Evolutionary conservation across 176 grass and related monocot species (phyloP).

Genomic region (Oryza coarctata): DNA sequence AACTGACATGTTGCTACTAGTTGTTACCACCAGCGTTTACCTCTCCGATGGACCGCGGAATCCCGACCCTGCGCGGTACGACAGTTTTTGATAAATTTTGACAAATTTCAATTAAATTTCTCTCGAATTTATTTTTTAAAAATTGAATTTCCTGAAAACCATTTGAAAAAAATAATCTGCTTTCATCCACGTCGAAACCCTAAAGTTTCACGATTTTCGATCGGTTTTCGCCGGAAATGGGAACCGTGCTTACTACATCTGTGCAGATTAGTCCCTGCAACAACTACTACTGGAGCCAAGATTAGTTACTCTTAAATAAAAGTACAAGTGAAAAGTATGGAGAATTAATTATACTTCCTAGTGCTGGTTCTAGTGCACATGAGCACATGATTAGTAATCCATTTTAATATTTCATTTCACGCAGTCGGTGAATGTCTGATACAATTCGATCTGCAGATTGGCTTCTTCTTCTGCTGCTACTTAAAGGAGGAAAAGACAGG

Average conservation of each 20-base stretch:
- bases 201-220: no score
- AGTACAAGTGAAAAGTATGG: background rate
- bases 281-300: background rate
- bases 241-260: no score
- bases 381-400: background rate
- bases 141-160: no score
- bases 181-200: no score
- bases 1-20: conserved; percentile 13
- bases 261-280: background rate
- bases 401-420: background rate
- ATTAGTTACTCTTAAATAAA: background rate
- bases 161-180: no score
- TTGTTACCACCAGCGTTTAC: no score
- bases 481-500: background rate
- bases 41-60: no score
- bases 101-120: no score
- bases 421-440: background rate
- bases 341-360: background rate
- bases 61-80: no score
- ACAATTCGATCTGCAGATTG: background rate
- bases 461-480: background rate
- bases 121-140: no score
- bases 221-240: no score
- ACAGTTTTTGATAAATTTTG: no score
- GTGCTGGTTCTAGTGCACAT: background rate